Percentiles rank a stretch among this genome's conserved stretches.
Evolutionary conservation across 106 monocot species (phyloP).

Genomic region (Allium cepa): DNA sequence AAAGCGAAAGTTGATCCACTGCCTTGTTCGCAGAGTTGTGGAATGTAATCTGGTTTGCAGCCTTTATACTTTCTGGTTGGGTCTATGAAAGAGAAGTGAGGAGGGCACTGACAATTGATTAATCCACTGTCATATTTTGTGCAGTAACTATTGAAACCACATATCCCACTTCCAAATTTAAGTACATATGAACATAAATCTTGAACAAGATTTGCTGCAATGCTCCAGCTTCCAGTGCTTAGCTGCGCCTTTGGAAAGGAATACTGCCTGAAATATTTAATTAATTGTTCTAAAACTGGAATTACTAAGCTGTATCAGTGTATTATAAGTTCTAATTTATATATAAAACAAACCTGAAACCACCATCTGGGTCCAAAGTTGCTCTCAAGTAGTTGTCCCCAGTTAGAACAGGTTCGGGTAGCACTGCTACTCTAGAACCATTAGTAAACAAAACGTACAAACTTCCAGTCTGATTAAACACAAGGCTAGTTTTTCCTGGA

Average conservation of each 20-base stretch:
- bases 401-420: not conserved
- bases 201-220: not conserved
- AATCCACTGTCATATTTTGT: not conserved
- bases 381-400: not conserved
- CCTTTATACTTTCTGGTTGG: not conserved
- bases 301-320: no score
- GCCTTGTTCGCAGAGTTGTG: not conserved
- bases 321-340: no score
- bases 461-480: not conserved
- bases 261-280: conserved; percentile 7
- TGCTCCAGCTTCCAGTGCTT: not conserved
- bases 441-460: not conserved
- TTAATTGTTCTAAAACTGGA: no score
- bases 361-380: not conserved
- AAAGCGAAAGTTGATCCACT: not conserved
- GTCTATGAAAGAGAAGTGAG: not conserved
- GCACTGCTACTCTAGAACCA: not conserved
- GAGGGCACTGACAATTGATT: not conserved
- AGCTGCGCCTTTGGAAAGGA: not conserved
- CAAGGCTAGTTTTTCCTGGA: not conserved
- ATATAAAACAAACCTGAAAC: not conserved
- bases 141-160: not conserved
- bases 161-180: not conserved
- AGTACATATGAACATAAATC: not conserved
- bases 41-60: not conserved